Evolutionary conservation across 257 asterid species (phyloP), one percentile per base, ranked within the genome.

Genomic region (Phtheirospermum japonicum): DNA sequence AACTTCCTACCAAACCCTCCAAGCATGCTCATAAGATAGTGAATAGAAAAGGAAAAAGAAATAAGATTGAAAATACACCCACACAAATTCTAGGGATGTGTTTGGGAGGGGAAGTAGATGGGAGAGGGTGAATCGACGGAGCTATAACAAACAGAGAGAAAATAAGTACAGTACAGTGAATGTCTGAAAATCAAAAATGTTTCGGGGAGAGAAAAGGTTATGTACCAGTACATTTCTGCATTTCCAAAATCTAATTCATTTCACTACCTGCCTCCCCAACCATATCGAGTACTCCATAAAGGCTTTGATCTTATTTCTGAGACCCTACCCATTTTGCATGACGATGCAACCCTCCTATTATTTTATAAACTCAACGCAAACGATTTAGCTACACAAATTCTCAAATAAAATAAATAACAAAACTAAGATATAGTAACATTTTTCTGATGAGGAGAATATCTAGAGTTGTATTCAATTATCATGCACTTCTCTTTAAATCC

Each of bases 201-300:
- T 18, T 32, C 63, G 9, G 4, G 33, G 14, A 19, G 11, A 23
- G 14, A 48, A 16, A 18, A 36, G 40, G 28, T 23, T 23, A 23
- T 3, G 3, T 3, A 23, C 28, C 39, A n/a, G 17, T 28, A 9
- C 6, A 55, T 23, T 7, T 73, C 36, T 20, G 19, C 26, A 55
- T 49, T 51, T 55, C 53, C 30, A 67, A 45, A 6, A 20, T 61
- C 20, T 56, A 50, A 57, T 49, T 37, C 65, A 53, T 54, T 50
- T 46, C 30, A 46, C 19, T 18, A 49, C 52, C 60, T 71, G n/a
- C 9, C 4, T 31, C 12, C 31, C 34, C 18, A 26, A 19, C 57
- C 20, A 43, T 33, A 55, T 32, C 10, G 46, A 48, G 14, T 66
- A 39, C 7, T 36, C 30, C 11, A 36, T 5, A 48, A 33, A 32